Evolutionary conservation across 2,329 filamentous ascomycete genomes (phyloP).

Genomic region (Drechslerella coelobrocha): DNA sequence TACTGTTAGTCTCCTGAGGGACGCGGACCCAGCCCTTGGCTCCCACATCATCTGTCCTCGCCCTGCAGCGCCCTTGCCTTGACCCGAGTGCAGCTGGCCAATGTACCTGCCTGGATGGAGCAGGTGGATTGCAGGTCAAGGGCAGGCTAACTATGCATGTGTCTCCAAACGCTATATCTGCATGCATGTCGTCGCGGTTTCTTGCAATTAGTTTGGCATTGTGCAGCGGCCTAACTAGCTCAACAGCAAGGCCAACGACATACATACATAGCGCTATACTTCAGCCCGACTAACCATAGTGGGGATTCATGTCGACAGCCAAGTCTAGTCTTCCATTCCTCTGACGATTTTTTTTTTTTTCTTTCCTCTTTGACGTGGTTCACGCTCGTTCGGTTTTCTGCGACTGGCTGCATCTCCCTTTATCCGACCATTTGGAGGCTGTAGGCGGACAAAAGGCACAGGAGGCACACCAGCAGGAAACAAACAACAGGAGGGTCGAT

Average conservation of each 20-base stretch:
- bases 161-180: background rate
- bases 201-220: background rate
- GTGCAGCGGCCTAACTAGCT: no score
- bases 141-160: background rate
- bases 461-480: background rate
- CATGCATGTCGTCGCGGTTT: conserved; percentile 2
- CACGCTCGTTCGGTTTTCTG: background rate
- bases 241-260: no score
- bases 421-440: no score
- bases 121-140: conserved; percentile 6
- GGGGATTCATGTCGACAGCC: background rate
- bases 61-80: conserved; percentile 1
- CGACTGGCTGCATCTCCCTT: conserved; percentile 10
- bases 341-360: conserved; percentile 6
- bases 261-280: no score
- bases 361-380: background rate
- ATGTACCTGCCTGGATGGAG: conserved; percentile 6
- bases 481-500: background rate
- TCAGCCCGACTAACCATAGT: background rate
- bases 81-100: background rate
- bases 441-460: background rate
- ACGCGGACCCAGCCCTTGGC: background rate
- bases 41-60: conserved; percentile 1
- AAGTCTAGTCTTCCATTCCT: background rate
- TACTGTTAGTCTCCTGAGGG: background rate